Evolutionary conservation across 352 stramenopile species (phyloP), one percentile per base, ranked within the genome.

Genomic region (Phytopythium helicoides): DNA sequence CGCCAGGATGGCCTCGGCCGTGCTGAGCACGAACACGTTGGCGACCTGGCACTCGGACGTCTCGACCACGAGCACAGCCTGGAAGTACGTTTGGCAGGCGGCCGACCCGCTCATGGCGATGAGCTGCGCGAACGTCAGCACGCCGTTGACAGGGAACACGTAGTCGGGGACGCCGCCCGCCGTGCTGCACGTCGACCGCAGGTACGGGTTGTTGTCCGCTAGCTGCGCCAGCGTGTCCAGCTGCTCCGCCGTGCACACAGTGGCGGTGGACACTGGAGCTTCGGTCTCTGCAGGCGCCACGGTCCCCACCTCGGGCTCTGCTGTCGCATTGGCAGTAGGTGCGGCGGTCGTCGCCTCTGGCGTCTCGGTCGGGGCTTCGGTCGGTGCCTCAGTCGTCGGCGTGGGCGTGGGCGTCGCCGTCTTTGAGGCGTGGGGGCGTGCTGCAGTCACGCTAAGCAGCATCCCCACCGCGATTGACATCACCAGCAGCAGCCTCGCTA

Each of bases 11-110:
- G 60, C 52, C 60, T 73, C 60, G 3, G 60, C 64, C 19, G 56
- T 73, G 23, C 51, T 63, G 38, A 55, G 64, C 34, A 73, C 58
- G 60, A 58, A 69, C 28, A 73, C 60, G 37, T 56, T 63, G 39
- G 60, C 60, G 15, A 69, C 64, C 18, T 69, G 37, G 49, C 64
- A 73, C 46, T 73, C 64, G 22, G 56, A 34, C 4, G 61, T 46
- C 56, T 69, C 54, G 25, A 69, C 64, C 26, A 66, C 33, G 21
- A 73, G 35, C 48, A 73, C 64, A 23, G 51, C 64, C 12, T 52
- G 56, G 33, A 73, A 73, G 52, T 69, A 73, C 22, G 45, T 57
- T 16, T 52, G 33, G 10, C 64, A 73, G 42, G 58, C 45, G 7
- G 22, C 38, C 6, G 61, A 44, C 16, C 38, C 7, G 38, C 64